Conservation (phyloP, 2,329 filamentous ascomycete genomes). For the Clonostachys solani region DNA sequence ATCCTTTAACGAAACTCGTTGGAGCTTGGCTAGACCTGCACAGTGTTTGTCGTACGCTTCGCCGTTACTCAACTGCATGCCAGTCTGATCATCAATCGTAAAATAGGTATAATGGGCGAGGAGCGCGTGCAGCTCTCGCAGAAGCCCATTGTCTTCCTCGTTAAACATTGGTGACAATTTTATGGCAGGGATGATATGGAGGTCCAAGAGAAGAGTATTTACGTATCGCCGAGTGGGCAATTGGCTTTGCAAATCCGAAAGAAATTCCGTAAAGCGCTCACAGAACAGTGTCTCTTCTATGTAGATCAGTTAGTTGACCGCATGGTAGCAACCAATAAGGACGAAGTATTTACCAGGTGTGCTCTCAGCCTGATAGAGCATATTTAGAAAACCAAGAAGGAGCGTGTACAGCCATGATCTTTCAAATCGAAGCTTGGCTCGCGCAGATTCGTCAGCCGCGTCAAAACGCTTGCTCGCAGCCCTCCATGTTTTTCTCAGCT, state of each 20-base stretch:
- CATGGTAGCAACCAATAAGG: not conserved
- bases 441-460: constrained; percentile 72
- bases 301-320: not conserved
- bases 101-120: constrained; percentile 86
- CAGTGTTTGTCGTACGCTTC: constrained; percentile 81
- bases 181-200: constrained; percentile 77
- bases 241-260: constrained; percentile 89
- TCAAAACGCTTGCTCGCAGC: constrained; percentile 84
- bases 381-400: constrained; percentile 74
- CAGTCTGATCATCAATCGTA: constrained; percentile 86
- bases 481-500: constrained; percentile 86
- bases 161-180: constrained; percentile 75
- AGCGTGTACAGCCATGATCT: constrained; percentile 89
- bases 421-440: constrained; percentile 83
- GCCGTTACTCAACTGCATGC: constrained; percentile 65
- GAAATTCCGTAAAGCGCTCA: constrained; percentile 87
- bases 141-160: constrained; percentile 67
- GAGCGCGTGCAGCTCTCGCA: constrained; percentile 78
- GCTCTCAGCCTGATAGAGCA: constrained; percentile 57
- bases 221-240: constrained; percentile 91
- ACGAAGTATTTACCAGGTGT: constrained; percentile 33
- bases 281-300: constrained; percentile 73
- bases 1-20: constrained; percentile 71
- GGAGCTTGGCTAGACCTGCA: constrained; percentile 69
- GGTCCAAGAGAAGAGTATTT: constrained; percentile 79